Conservation (phyloP, 140 eudicot species). For the Stevia rebaudiana region DNA sequence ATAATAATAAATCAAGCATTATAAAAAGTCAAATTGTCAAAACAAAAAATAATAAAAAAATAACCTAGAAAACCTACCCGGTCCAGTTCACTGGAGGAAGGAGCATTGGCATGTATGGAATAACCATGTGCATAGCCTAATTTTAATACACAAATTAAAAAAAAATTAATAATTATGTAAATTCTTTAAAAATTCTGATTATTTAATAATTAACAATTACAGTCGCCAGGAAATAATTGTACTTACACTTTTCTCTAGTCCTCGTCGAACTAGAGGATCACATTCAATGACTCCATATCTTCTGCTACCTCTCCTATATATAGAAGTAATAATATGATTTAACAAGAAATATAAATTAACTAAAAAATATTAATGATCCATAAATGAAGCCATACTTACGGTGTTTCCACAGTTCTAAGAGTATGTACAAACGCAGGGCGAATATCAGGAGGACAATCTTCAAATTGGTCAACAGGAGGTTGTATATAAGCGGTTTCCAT, state of each 20-base stretch:
- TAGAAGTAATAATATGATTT: not conserved
- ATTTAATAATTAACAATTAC: not conserved
- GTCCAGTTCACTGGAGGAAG: slow-evolving; percentile 88
- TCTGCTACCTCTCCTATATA: slow-evolving; percentile 56
- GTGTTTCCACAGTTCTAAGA: slow-evolving; percentile 60
- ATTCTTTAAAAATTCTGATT: not conserved
- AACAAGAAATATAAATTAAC: not conserved
- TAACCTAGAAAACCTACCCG: slow-evolving; percentile 50
- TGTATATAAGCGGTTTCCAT: slow-evolving; percentile 87
- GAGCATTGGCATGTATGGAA: slow-evolving; percentile 98
- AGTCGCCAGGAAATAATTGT: not conserved
- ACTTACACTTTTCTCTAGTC: slow-evolving; percentile 86
- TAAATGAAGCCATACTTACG: slow-evolving; percentile 45
- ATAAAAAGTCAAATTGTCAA: not conserved
- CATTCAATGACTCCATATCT: slow-evolving; percentile 94
- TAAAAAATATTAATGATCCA: not conserved
- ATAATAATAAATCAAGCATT: slow-evolving; percentile 3
- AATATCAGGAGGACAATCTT: slow-evolving; percentile 83
- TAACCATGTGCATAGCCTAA: slow-evolving; percentile 98
- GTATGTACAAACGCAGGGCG: slow-evolving; percentile 88
- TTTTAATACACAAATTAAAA: slow-evolving; percentile 17
- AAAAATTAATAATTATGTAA: not conserved
- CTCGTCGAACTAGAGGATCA: slow-evolving; percentile 82
- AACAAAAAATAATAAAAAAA: not conserved
- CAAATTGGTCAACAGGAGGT: slow-evolving; percentile 73